These are phyloP conservation scores for Vigna unguiculata DNA, from an alignment of 306 rosid genomes.

Conservation along the genomic window DNA sequence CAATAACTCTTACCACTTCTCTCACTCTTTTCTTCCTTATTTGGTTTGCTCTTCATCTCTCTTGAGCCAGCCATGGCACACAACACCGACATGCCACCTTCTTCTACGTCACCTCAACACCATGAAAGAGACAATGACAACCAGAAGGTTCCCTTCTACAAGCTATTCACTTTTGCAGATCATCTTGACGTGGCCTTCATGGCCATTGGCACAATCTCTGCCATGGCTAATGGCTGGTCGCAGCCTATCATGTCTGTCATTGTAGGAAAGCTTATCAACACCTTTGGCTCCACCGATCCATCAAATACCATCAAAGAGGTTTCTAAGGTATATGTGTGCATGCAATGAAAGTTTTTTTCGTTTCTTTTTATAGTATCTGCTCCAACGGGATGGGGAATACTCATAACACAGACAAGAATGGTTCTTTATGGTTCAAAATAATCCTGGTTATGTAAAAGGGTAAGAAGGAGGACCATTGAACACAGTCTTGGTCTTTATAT, in stretches of 20 bases:
- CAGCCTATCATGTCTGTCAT: constrained; percentile 79
- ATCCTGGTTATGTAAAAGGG: too few relatives aligned
- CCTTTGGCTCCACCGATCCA: constrained; percentile 59
- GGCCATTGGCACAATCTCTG: constrained; percentile 61
- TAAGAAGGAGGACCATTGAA: too few relatives aligned
- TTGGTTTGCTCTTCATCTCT: not conserved
- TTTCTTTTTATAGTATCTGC: too few relatives aligned
- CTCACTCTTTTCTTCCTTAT: not conserved
- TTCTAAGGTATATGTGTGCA: constrained; percentile 58
- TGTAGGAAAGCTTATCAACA: constrained; percentile 64
- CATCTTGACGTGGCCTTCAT: constrained; percentile 58
- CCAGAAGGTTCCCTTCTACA: constrained; percentile 62
- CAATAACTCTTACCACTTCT: not conserved
- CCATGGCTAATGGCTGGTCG: constrained; percentile 62
- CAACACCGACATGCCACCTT: not conserved
- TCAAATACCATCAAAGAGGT: constrained; percentile 47
- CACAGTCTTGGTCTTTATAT: too few relatives aligned
- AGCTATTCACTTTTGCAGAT: constrained; percentile 79
- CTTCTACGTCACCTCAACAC: not conserved
- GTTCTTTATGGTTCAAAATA: too few relatives aligned
- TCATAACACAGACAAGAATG: too few relatives aligned
- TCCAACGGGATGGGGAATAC: too few relatives aligned
- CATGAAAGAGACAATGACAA: not conserved
- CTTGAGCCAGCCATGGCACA: not conserved
- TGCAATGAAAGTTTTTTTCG: not conserved